phyloP scores from a whole-genome alignment of 129 eudicot species.

The sunflower (Helianthus annuus) region DNA sequence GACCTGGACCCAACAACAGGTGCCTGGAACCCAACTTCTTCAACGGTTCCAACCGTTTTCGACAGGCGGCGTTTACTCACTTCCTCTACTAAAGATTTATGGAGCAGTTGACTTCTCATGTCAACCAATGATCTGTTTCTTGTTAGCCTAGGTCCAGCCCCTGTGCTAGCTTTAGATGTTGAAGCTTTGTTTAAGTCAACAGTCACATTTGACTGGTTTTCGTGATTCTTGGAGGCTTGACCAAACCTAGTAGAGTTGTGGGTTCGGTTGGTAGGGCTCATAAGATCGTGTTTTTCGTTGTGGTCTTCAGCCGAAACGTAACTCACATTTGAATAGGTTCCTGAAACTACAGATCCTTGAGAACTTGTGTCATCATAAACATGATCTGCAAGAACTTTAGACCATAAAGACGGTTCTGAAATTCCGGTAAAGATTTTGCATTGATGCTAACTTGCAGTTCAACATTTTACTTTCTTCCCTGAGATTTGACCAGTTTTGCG shows the following conservation, averaged over 20 bases:
- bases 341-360: slow-evolving; percentile 62
- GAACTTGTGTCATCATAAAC: slow-evolving; percentile 69
- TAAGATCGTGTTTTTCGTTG: slow-evolving; percentile 32
- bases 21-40: slow-evolving; percentile 67
- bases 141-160: slow-evolving; percentile 41
- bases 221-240: slow-evolving; percentile 34
- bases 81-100: slow-evolving; percentile 67
- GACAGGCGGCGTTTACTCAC: slow-evolving; percentile 60
- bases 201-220: slow-evolving; percentile 20
- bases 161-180: slow-evolving; percentile 31
- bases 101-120: slow-evolving; percentile 82
- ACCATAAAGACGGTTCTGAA: slow-evolving; percentile 23
- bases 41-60: slow-evolving; percentile 75
- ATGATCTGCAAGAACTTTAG: slow-evolving; percentile 55
- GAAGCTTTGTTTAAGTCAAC: slow-evolving; percentile 35
- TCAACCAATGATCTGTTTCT: slow-evolving; percentile 76
- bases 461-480: neutral
- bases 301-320: slow-evolving; percentile 54
- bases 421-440: slow-evolving; percentile 6
- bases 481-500: too few species aligned
- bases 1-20: slow-evolving; percentile 53
- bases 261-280: slow-evolving; percentile 43
- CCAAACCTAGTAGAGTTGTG: slow-evolving; percentile 53
- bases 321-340: slow-evolving; percentile 64
- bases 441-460: neutral